Conservation (phyloP, 2,329 filamentous ascomycete species). For the Niveomyces coronatus region DNA sequence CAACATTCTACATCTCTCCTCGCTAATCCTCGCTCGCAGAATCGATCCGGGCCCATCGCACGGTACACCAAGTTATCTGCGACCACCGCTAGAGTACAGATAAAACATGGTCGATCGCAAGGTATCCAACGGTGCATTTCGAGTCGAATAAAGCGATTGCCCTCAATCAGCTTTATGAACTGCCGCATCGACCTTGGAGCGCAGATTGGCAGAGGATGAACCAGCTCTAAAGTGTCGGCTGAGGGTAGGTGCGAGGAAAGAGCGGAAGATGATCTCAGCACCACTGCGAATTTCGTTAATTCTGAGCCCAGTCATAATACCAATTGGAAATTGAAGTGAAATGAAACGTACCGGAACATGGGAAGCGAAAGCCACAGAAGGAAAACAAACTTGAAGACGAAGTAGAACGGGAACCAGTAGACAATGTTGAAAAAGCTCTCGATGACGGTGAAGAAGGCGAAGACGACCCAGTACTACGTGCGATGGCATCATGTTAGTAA, state of each 20-base stretch:
- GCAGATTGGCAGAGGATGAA: slow-evolving; percentile 77
- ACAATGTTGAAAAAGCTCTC: slow-evolving; percentile 77
- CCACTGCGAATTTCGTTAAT: slow-evolving; percentile 63
- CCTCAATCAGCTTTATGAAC: slow-evolving; percentile 58
- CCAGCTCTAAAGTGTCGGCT: slow-evolving; percentile 76
- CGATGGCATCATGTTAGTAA: slow-evolving; percentile 27
- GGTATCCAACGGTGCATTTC: too few species aligned
- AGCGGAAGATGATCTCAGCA: slow-evolving; percentile 93
- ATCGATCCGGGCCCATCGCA: too few species aligned
- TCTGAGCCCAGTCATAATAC: slow-evolving; percentile 10
- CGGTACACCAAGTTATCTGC: too few species aligned
- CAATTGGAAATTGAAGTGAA: background rate
- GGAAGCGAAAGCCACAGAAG: slow-evolving; percentile 97
- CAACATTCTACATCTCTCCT: slow-evolving; percentile 1
- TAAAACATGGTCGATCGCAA: too few species aligned
- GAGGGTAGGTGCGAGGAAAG: slow-evolving; percentile 84
- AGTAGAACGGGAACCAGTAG: slow-evolving; percentile 99
- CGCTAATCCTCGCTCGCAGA: too few species aligned
- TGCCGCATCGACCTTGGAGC: slow-evolving; percentile 74
- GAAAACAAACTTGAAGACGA: slow-evolving; percentile 97
- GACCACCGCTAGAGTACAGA: too few species aligned
- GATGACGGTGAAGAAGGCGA: slow-evolving; percentile 69
- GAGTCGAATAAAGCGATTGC: slow-evolving; percentile 4
- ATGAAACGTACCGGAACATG: slow-evolving; percentile 65
- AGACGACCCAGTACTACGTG: slow-evolving; percentile 92